Evolutionary conservation across 306 rosid species (phyloP).

Genomic region (Prunus campanulata): DNA sequence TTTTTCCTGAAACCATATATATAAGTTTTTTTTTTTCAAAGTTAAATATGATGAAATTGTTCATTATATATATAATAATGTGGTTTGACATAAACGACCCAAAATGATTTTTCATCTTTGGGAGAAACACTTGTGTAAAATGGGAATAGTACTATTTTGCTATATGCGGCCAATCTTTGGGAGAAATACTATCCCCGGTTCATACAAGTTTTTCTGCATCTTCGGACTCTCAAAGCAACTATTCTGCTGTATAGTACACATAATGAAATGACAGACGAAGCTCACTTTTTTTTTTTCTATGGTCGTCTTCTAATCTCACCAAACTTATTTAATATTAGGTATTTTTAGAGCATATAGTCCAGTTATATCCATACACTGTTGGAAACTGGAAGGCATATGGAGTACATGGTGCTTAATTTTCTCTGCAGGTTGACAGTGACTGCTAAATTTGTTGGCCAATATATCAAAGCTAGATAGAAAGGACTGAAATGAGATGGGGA

Average conservation of each 20-base stretch:
- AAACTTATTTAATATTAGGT: not conserved
- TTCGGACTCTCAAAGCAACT: not conserved
- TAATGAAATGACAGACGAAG: not conserved
- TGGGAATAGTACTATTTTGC: accelerated
- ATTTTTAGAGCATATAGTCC: not conserved
- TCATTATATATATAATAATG: not conserved
- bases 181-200: no score
- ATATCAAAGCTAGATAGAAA: not conserved
- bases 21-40: not conserved
- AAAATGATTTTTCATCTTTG: not conserved
- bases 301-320: not conserved
- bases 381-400: not conserved
- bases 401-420: not conserved
- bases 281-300: not conserved
- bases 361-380: not conserved
- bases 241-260: not conserved
- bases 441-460: not conserved
- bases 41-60: not conserved
- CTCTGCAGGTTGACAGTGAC: not conserved
- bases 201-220: not conserved
- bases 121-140: no score
- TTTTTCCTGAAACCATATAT: not conserved
- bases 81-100: not conserved
- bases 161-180: no score
- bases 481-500: not conserved